Conservation (phyloP, 73 alveolate genomes). For the Paramecium caudatum region DNA sequence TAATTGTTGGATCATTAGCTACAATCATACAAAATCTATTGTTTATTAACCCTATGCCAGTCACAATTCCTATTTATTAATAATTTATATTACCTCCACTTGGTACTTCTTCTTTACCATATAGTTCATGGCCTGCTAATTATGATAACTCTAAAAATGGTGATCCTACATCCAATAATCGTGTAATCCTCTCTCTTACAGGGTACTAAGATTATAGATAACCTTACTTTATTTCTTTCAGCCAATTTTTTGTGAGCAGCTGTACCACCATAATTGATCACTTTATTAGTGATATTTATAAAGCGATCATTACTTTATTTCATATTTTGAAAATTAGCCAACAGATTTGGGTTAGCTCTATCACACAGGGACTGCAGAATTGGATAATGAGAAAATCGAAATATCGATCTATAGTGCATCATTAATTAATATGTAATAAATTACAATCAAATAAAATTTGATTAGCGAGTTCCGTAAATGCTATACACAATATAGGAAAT, state of each 20-base stretch:
- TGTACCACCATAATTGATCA: conserved; percentile 70
- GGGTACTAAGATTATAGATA: not conserved
- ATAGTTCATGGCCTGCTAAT: conserved; percentile 87
- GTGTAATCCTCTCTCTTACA: conserved; percentile 83
- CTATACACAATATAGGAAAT: not conserved
- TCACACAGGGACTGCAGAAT: conserved; percentile 39
- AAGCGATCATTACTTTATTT: conserved; percentile 11
- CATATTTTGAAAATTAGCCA: not conserved
- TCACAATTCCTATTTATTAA: conserved; percentile 78
- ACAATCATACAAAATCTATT: conserved; percentile 91
- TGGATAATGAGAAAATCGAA: conserved; percentile 18
- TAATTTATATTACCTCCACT: conserved; percentile 77
- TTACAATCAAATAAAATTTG: not conserved
- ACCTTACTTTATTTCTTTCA: conserved; percentile 73
- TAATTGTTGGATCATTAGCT: conserved; percentile 95
- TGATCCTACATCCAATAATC: conserved; percentile 85
- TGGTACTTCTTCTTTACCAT: conserved; percentile 87
- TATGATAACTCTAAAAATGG: conserved; percentile 93
- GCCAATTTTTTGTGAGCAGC: conserved; percentile 73
- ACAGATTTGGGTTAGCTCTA: not conserved
- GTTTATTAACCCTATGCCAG: conserved; percentile 95
- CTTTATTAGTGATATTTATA: conserved; percentile 14
- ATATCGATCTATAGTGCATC: conserved; percentile 48
- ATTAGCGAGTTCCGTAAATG: conserved; percentile 1
- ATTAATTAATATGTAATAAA: not conserved